Conservation (phyloP, 208 protist genomes). For the Acanthamoeba comandoni region DNA sequence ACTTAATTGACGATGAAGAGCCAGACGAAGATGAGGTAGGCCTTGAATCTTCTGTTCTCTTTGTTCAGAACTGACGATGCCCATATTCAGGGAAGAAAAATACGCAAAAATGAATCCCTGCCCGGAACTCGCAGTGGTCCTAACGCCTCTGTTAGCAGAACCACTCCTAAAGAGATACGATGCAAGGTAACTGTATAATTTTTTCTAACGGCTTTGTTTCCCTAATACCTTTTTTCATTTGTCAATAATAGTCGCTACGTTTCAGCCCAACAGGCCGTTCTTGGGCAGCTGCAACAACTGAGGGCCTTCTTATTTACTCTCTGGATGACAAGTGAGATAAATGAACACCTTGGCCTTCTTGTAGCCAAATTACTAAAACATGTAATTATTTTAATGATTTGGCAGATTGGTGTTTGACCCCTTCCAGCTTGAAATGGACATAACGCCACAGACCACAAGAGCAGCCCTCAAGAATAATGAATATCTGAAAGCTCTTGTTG, state of each 20-base stretch:
- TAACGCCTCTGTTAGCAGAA: too few species aligned
- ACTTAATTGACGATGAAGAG: slow-evolving; percentile 82
- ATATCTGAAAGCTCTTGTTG: slow-evolving; percentile 82
- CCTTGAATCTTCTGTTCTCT: too few species aligned
- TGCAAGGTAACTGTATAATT: slow-evolving; percentile 8
- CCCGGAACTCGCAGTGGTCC: neutral
- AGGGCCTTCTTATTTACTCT: slow-evolving; percentile 91
- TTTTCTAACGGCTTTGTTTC: neutral
- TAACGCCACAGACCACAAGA: slow-evolving; percentile 86
- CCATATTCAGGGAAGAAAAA: too few species aligned
- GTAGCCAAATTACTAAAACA: too few species aligned
- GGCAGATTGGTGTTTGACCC: slow-evolving; percentile 89
- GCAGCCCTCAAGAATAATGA: slow-evolving; percentile 45
- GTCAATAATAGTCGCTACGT: slow-evolving; percentile 32
- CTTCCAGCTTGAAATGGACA: slow-evolving; percentile 88
- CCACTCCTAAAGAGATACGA: slow-evolving; percentile 15
- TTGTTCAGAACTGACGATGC: too few species aligned
- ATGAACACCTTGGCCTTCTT: too few species aligned
- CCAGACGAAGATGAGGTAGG: slow-evolving; percentile 60
- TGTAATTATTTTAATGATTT: too few species aligned
- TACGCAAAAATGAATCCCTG: slow-evolving; percentile 33
- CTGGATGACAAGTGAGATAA: too few species aligned
- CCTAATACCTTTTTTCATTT: slow-evolving; percentile 20
- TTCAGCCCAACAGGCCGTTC: slow-evolving; percentile 89
- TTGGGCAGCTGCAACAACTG: slow-evolving; percentile 87